Conservation (phyloP, 208 protist genomes). For the Leishmania turanica region DNA sequence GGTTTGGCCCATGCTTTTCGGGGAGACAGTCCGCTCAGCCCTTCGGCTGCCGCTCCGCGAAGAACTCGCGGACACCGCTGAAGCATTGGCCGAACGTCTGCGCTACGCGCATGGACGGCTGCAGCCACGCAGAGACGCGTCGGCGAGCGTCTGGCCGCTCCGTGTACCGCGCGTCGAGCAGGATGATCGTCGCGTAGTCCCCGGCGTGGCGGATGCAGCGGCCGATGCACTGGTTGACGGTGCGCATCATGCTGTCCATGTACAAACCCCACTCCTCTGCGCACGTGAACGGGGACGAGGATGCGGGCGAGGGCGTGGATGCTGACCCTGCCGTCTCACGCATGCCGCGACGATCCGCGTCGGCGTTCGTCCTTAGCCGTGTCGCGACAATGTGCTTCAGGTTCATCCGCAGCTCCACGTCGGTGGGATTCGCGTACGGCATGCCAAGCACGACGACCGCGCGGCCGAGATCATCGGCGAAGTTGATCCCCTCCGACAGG, state of each 20-base stretch:
- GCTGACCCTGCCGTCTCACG: background rate
- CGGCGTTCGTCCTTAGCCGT: conserved; percentile 10
- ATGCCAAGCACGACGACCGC: conserved; percentile 95
- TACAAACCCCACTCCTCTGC: conserved; percentile 76
- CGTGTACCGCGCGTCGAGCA: conserved; percentile 92
- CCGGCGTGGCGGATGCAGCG: conserved; percentile 93
- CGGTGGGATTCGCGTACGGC: conserved; percentile 94
- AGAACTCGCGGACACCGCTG: conserved; percentile 65
- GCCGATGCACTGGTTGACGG: conserved; percentile 97
- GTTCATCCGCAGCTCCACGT: conserved; percentile 90
- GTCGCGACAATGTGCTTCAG: conserved; percentile 73
- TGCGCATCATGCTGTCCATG: conserved; percentile 95
- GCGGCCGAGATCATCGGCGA: conserved; percentile 95
- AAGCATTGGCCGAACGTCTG: conserved; percentile 76
- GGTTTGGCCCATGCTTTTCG: background rate
- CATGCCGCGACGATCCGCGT: background rate
- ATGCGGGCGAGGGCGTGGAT: background rate
- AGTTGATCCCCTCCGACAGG: conserved; percentile 99
- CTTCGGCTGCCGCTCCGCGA: conserved; percentile 17
- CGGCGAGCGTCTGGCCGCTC: conserved; percentile 52
- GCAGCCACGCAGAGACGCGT: conserved; percentile 64
- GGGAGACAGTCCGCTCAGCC: background rate
- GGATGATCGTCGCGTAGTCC: conserved; percentile 95
- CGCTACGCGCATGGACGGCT: conserved; percentile 52
- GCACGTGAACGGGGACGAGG: conserved; percentile 35